These are phyloP conservation scores for Hyphopichia burtonii DNA, from an alignment of 1,139 yeast species.

Conservation along the genomic window DNA sequence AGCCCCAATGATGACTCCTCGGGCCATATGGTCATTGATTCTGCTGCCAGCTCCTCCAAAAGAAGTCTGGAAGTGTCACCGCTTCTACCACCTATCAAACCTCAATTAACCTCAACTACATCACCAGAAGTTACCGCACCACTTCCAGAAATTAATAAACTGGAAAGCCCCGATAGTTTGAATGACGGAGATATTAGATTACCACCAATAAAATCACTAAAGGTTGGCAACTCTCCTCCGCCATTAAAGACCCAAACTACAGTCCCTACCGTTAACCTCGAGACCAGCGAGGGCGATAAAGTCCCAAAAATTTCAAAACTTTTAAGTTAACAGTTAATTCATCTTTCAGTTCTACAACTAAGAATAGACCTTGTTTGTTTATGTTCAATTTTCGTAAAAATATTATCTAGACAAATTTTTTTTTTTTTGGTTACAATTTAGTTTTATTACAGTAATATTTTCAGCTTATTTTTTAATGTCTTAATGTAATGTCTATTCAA, in stretches of 20 bases:
- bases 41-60: not conserved
- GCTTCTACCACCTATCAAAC: constrained; percentile 6
- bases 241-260: not conserved
- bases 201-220: constrained; percentile 22
- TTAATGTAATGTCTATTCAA: too few species aligned
- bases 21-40: not conserved
- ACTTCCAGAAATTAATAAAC: constrained; percentile 4
- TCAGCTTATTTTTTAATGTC: too few species aligned
- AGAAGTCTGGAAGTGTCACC: constrained; percentile 5
- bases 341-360: too few species aligned
- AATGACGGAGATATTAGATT: constrained; percentile 15
- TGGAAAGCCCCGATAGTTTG: constrained; percentile 12
- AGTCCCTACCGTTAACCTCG: not conserved
- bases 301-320: constrained; percentile 33
- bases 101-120: not conserved
- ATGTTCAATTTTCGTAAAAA: too few species aligned
- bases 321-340: constrained; percentile 16
- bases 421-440: too few species aligned
- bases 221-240: not conserved
- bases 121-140: not conserved
- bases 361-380: too few species aligned
- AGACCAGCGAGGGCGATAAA: constrained; percentile 13
- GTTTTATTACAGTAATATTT: too few species aligned
- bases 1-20: not conserved
- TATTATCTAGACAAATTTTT: too few species aligned